Percentiles rank a stretch among this genome's conserved stretches.
Evolutionary conservation across 2,329 filamentous ascomycete genomes (phyloP).

Genomic region (Hypoxylon sp.): DNA sequence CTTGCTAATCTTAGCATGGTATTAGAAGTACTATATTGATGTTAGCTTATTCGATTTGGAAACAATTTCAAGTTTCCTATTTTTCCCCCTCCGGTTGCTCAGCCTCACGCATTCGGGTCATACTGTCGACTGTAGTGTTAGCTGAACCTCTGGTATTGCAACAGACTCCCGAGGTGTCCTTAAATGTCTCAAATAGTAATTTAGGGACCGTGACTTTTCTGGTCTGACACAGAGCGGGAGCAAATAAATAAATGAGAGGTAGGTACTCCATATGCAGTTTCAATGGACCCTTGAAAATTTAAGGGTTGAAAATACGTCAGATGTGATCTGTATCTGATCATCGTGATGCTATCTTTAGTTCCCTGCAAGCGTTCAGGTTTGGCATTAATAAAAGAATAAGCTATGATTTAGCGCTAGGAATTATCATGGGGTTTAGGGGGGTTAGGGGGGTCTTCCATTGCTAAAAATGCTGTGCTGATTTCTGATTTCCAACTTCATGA

Average conservation of each 20-base stretch:
- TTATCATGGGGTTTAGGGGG: slow-evolving; percentile 25
- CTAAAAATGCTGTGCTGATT: too few species aligned
- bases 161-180: slow-evolving; percentile 3
- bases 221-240: too few species aligned
- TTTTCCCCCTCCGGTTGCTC: too few species aligned
- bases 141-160: slow-evolving; percentile 9
- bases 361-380: slow-evolving; percentile 8
- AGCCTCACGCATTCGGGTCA: slow-evolving; percentile 8
- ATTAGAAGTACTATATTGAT: too few species aligned
- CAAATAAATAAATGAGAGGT: too few species aligned
- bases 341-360: slow-evolving; percentile 9
- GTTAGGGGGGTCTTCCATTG: too few species aligned
- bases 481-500: slow-evolving; percentile 4
- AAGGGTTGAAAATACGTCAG: slow-evolving; percentile 18
- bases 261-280: too few species aligned
- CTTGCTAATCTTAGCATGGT: too few species aligned
- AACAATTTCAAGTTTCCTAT: too few species aligned
- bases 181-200: background rate
- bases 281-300: slow-evolving; percentile 15
- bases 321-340: slow-evolving; percentile 20
- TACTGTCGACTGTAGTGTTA: background rate
- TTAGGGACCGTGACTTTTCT: too few species aligned
- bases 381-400: too few species aligned
- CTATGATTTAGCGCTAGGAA: slow-evolving; percentile 13
- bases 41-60: too few species aligned